These are phyloP conservation scores for Thinopyrum obtusiflorum DNA, from an alignment of 202 grass and related monocot genomes.

Conservation along the genomic window DNA sequence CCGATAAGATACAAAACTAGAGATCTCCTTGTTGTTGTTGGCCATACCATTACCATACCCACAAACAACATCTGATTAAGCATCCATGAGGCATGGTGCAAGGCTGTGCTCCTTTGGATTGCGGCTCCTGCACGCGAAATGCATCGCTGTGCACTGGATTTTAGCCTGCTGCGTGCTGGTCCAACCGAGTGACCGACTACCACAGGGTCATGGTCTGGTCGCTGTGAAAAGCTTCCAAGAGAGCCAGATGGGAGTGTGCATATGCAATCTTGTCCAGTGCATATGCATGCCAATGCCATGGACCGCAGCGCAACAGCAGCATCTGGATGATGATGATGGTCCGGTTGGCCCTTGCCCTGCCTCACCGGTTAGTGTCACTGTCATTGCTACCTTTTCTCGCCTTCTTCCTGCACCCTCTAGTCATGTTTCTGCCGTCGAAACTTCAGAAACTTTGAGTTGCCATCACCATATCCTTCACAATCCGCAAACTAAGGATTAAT, in stretches of 20 bases:
- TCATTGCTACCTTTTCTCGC: neutral
- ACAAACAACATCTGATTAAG: neutral
- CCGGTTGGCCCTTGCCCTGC: constrained; percentile 25
- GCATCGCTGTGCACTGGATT: neutral
- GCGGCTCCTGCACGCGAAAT: neutral
- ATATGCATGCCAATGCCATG: neutral
- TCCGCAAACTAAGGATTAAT: neutral
- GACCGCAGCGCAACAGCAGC: neutral
- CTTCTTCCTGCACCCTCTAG: neutral
- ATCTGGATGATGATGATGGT: neutral
- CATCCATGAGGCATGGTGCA: neutral
- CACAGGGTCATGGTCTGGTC: neutral
- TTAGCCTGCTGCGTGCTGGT: neutral
- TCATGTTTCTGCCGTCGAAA: neutral
- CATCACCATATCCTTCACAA: neutral
- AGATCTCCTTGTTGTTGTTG: neutral
- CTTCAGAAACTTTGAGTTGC: neutral
- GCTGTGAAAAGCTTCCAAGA: constrained; percentile 23
- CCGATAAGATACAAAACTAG: neutral
- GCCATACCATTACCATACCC: too few relatives aligned
- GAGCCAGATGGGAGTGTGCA: neutral
- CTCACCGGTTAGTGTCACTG: neutral
- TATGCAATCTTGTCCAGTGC: neutral
- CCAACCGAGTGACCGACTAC: neutral
- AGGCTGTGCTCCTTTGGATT: neutral